These are phyloP conservation scores for Omphalotus guepiniiformis DNA, from an alignment of 768 basidiomycete species.

Conservation along the genomic window DNA sequence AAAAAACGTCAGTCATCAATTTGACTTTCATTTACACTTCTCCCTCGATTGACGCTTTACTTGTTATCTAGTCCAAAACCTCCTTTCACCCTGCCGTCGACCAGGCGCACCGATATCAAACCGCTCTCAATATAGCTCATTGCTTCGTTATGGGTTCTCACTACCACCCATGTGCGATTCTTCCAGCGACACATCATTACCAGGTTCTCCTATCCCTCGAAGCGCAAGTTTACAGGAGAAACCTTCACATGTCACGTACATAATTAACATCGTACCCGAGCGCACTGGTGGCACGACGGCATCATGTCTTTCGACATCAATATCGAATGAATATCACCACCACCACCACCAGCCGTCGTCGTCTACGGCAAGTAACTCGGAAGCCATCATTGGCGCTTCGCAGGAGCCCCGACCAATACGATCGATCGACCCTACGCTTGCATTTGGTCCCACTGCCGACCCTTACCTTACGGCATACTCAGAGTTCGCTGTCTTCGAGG, in stretches of 20 bases:
- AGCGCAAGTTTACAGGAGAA: too few relatives aligned
- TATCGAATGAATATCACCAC: too few relatives aligned
- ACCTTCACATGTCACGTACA: too few relatives aligned
- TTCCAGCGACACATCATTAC: too few relatives aligned
- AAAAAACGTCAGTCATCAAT: conserved; percentile 58
- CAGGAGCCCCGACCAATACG: conserved; percentile 46
- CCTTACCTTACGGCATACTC: conserved; percentile 37
- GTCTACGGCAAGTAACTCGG: too few relatives aligned
- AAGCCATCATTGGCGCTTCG: conserved; percentile 33
- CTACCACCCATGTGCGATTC: conserved; percentile 34
- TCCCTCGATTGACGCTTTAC: neutral
- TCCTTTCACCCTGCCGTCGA: conserved; percentile 10
- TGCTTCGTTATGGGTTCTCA: conserved; percentile 14
- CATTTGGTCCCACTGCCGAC: conserved; percentile 44
- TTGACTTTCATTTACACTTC: conserved; percentile 7
- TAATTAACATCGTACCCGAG: conserved; percentile 42
- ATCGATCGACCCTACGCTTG: conserved; percentile 63
- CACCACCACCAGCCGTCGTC: conserved; percentile 12
- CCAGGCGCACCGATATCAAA: conserved; percentile 4
- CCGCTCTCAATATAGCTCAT: conserved; percentile 18
- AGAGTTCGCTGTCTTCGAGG: neutral
- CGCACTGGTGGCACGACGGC: conserved; percentile 13
- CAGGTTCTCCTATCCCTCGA: too few relatives aligned
- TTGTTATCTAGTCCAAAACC: conserved; percentile 8
- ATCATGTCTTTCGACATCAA: conserved; percentile 10